phyloP scores from a whole-genome alignment of 1,284 basidiomycete species.

The Boletus nobilissimus region DNA sequence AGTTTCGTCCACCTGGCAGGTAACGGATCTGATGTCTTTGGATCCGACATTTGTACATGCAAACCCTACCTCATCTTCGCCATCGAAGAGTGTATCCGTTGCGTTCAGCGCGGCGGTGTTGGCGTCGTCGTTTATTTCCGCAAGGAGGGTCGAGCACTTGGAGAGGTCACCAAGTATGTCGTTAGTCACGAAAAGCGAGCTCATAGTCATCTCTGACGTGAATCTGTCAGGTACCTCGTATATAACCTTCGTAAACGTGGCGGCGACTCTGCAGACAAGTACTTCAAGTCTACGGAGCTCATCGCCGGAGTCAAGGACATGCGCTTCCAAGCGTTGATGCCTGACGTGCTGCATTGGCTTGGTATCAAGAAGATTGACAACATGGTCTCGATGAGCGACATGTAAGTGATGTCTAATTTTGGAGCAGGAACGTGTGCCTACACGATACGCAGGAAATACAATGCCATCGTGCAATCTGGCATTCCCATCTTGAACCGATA shows the following conservation, averaged over 20 bases:
- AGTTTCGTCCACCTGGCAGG: conserved; percentile 51
- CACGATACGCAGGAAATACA: conserved; percentile 72
- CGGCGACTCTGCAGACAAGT: too few relatives aligned
- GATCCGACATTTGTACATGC: conserved; percentile 95
- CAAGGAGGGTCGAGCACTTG: too few relatives aligned
- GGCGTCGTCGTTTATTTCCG: too few relatives aligned
- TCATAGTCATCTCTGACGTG: too few relatives aligned
- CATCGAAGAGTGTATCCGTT: too few relatives aligned
- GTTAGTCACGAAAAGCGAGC: too few relatives aligned
- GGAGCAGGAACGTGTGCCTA: conserved; percentile 9
- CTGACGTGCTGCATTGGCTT: conserved; percentile 94
- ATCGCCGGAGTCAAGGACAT: conserved; percentile 97
- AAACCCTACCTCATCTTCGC: conserved; percentile 94
- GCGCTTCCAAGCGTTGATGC: conserved; percentile 96
- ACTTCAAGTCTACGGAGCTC: too few relatives aligned
- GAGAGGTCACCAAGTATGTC: too few relatives aligned
- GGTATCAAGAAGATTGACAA: conserved; percentile 90
- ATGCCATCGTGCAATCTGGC: conserved; percentile 88
- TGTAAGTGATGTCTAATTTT: conserved; percentile 55
- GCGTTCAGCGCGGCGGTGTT: too few relatives aligned
- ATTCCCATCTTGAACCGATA: conserved; percentile 87
- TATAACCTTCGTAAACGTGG: too few relatives aligned
- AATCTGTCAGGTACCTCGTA: too few relatives aligned
- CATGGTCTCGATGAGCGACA: conserved; percentile 93
- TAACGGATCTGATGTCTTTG: conserved; percentile 89